A percentile compares a stretch with the other conserved stretches of the same genome.
Conservation (phyloP, 768 basidiomycete genomes). For the Pleurotus platypus region DNA sequence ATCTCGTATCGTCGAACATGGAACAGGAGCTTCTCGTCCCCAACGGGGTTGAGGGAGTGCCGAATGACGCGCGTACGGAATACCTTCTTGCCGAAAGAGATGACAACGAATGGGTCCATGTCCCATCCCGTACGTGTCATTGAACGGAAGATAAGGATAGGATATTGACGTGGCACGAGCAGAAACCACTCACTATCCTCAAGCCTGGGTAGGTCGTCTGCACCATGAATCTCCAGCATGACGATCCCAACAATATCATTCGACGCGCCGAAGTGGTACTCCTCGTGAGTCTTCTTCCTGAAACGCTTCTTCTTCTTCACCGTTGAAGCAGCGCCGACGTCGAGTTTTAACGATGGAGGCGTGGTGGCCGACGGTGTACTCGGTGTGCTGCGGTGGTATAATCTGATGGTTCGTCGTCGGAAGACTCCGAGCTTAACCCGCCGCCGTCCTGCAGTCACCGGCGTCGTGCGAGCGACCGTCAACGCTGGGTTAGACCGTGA, state of each 20-base stretch:
- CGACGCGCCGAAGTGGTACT: too few relatives aligned
- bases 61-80: conserved; percentile 86
- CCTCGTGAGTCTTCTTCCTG: conserved; percentile 9
- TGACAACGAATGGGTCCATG: conserved; percentile 96
- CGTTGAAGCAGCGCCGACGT: background rate
- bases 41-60: conserved; percentile 78
- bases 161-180: background rate
- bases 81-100: too few relatives aligned
- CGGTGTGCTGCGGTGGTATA: conserved; percentile 9
- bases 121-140: conserved; percentile 89
- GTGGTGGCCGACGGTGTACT: background rate
- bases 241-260: too few relatives aligned
- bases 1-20: conserved; percentile 89
- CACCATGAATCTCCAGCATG: too few relatives aligned
- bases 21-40: conserved; percentile 95
- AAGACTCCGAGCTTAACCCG: conserved; percentile 48
- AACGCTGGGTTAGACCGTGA: too few relatives aligned
- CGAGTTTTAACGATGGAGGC: background rate
- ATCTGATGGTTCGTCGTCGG: conserved; percentile 25
- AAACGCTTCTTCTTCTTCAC: conserved; percentile 12
- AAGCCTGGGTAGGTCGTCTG: conserved; percentile 47
- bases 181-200: conserved; percentile 69
- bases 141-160: conserved; percentile 23
- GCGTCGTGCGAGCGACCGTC: conserved; percentile 37
- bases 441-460: conserved; percentile 67